Evolutionary conservation across 768 basidiomycete species (phyloP).

Genomic region (Calocybe cyanea): DNA sequence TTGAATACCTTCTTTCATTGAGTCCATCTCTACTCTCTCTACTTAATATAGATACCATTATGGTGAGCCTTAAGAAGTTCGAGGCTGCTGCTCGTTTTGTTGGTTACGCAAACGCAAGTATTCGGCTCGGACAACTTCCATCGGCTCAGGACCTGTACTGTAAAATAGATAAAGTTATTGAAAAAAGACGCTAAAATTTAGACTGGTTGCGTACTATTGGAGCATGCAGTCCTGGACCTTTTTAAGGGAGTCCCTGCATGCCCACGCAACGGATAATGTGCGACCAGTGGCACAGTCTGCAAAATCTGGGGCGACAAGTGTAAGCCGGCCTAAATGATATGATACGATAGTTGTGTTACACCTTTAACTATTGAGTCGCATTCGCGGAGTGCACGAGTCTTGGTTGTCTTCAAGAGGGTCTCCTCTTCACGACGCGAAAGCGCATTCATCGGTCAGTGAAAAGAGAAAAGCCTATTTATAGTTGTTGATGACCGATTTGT

Average conservation of each 20-base stretch:
- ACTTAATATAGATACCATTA: not conserved
- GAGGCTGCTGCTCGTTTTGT: constrained; percentile 22
- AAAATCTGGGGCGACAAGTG: constrained; percentile 51
- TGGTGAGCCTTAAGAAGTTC: not conserved
- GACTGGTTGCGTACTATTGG: constrained; percentile 59
- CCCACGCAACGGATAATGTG: constrained; percentile 83
- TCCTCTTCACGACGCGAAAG: constrained; percentile 89
- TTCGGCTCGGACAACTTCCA: constrained; percentile 68
- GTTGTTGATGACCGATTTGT: too few species aligned
- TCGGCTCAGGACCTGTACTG: constrained; percentile 72
- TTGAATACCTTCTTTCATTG: too few species aligned
- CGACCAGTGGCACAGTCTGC: constrained; percentile 81
- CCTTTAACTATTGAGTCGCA: constrained; percentile 78
- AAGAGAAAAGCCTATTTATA: not conserved
- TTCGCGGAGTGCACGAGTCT: constrained; percentile 72
- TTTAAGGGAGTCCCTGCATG: constrained; percentile 67
- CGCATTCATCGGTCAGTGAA: constrained; percentile 56
- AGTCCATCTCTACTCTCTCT: not conserved
- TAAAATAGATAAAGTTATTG: constrained; percentile 1
- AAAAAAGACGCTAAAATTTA: not conserved
- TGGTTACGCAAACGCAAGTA: constrained; percentile 64
- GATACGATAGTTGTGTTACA: constrained; percentile 16
- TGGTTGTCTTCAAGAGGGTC: constrained; percentile 76
- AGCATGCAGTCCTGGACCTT: constrained; percentile 76
- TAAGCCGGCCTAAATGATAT: constrained; percentile 3